Base-by-base conservation (phyloP, 176 grass and related monocot genomes). In the Carex myosuroides region DNA sequence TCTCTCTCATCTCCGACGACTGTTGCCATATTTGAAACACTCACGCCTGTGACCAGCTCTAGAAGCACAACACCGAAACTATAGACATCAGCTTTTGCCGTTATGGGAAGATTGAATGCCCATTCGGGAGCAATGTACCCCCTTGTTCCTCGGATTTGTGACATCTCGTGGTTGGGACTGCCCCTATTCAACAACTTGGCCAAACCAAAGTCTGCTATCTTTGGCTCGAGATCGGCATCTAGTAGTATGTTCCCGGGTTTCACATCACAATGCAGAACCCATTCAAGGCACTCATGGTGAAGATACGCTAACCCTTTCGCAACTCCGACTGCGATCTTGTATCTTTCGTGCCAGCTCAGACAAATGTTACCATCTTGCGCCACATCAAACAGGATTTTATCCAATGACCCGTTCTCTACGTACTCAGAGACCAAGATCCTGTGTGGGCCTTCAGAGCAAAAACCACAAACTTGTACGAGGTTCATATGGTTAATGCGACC, bases 61-160 rank as follows among this genome's bases (percentile, higher is more conserved):
- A 95, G 83, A 50, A 95, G 85, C 65, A 95, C 93, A 77, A 90
- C 72, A 2, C 93, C 90, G 0, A 84, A 91, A 66, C 94, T 91
- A 54, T 91, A 93, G 18, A 96, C 91, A 85, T 96, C 89, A 1
- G 91, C 89, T 82, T 93, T 96, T 58, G 87, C 83, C 4, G 83
- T 87, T 60, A 90, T 87, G 2, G 85, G 81, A 53, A 84, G n/a
- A 66, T 60, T 73, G 24, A 63, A 71, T 18, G 85, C 64, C 88
- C 88, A 90, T 67, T 85, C 75, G 1, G 89, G 85, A 0, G 88
- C 88, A 69, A 89, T 89, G 60, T 89, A 89, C 6, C 85, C 89
- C 35, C 14, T 67, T 2, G 89, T 90, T 3, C 89, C 89, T 56
- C 75, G 55, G 57, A 90, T 87, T 13, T 52, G 71, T 8, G 89